Evolutionary conservation across 2,329 filamentous ascomycete genomes (phyloP).

Genomic region (Neurospora sp.): DNA sequence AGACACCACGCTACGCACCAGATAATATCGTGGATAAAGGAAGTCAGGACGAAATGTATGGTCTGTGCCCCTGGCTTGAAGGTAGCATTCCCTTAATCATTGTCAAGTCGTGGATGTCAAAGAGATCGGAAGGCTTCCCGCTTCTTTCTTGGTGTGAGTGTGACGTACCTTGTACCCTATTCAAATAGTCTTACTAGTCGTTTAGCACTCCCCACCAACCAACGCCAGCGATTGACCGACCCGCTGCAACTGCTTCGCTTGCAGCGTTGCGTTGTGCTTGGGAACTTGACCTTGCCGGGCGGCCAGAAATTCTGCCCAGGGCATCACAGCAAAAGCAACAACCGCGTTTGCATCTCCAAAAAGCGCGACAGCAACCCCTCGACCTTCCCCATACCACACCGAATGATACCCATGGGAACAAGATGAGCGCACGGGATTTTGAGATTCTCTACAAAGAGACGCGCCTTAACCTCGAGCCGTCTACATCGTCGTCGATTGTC

Average conservation of each 20-base stretch:
- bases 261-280: constrained; percentile 7
- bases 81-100: background rate
- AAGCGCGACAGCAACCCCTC: constrained; percentile 13
- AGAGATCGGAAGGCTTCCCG: background rate
- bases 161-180: background rate
- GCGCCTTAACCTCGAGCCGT: constrained; percentile 69
- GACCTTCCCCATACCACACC: constrained; percentile 10
- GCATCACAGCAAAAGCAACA: constrained; percentile 6
- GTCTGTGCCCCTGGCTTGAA: too few species aligned
- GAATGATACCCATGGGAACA: constrained; percentile 46
- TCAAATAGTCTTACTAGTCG: background rate
- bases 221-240: background rate
- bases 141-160: background rate
- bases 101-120: background rate
- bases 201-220: background rate
- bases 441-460: constrained; percentile 77
- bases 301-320: constrained; percentile 19
- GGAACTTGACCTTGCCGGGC: constrained; percentile 4
- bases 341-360: constrained; percentile 9
- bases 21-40: too few species aligned
- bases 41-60: too few species aligned
- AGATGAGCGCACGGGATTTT: constrained; percentile 54
- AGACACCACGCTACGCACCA: too few species aligned
- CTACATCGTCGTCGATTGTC: constrained; percentile 57
- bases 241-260: background rate